Percentiles rank a stretch among this genome's conserved stretches.
These are phyloP conservation scores for Alternaria rosae DNA, from an alignment of 2,329 filamentous ascomycete species.

Conservation along the genomic window DNA sequence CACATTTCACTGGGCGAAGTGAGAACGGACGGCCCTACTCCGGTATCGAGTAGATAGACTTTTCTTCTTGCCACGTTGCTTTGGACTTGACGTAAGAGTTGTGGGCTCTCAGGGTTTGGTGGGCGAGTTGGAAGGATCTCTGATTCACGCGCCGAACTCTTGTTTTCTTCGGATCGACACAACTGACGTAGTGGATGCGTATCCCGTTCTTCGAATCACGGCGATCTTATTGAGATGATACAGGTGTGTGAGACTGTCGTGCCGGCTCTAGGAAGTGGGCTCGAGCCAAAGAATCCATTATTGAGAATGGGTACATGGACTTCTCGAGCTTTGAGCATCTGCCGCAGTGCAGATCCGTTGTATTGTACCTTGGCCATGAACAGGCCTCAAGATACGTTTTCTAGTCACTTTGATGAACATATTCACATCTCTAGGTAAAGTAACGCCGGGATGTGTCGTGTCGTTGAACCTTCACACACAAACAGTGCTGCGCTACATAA, in stretches of 20 bases:
- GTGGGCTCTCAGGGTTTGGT: neutral
- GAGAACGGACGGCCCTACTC: neutral
- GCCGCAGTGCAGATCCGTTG: neutral
- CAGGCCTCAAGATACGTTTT: neutral
- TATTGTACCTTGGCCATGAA: neutral
- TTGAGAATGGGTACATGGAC: neutral
- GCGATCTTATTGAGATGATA: neutral
- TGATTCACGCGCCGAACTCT: neutral
- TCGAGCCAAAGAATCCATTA: neutral
- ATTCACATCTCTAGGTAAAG: neutral
- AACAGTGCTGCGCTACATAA: neutral
- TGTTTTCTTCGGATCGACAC: neutral
- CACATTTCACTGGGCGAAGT: neutral
- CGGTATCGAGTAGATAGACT: neutral
- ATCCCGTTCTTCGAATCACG: neutral
- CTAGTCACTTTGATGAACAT: neutral
- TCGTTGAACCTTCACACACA: neutral
- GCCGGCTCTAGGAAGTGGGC: neutral
- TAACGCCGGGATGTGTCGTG: neutral
- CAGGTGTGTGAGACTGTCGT: neutral
- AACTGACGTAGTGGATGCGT: neutral
- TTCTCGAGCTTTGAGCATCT: neutral
- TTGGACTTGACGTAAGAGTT: neutral
- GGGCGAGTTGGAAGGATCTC: neutral
- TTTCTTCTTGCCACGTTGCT: neutral